phyloP scores from a whole-genome alignment of 1,284 basidiomycete genomes.

The Rhodotorula mucilaginosa region DNA sequence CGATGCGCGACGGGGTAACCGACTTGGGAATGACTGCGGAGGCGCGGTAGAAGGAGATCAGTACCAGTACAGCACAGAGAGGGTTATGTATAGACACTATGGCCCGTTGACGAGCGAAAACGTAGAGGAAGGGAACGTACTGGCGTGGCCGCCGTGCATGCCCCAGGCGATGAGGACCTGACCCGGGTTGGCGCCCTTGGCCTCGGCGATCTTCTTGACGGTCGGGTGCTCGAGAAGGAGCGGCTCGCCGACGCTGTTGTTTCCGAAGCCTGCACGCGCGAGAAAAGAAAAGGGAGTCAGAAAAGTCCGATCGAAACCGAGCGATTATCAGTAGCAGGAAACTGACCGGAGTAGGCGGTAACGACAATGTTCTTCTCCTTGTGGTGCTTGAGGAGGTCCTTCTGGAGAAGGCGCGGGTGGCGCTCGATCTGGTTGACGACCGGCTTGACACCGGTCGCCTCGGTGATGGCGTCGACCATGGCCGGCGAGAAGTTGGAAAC shows the following conservation, averaged over 20 bases:
- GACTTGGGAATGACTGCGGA: slow-evolving; percentile 50
- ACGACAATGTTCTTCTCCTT: slow-evolving; percentile 37
- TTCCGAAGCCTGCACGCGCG: slow-evolving; percentile 46
- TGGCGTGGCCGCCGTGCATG: slow-evolving; percentile 47
- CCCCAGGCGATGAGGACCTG: slow-evolving; percentile 50
- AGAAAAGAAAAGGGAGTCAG: neutral
- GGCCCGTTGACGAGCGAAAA: neutral
- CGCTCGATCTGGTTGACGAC: slow-evolving; percentile 37
- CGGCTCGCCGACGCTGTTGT: slow-evolving; percentile 43
- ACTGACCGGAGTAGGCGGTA: neutral
- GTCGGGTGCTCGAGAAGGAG: slow-evolving; percentile 46
- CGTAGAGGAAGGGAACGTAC: neutral
- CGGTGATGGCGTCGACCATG: slow-evolving; percentile 37
- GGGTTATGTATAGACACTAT: too few relatives aligned
- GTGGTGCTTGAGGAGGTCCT: slow-evolving; percentile 40
- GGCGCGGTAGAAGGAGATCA: neutral
- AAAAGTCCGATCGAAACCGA: neutral
- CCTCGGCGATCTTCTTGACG: slow-evolving; percentile 48
- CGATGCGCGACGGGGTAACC: slow-evolving; percentile 48
- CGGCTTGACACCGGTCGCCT: slow-evolving; percentile 40
- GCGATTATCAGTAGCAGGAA: too few relatives aligned
- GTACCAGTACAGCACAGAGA: neutral
- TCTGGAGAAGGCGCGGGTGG: slow-evolving; percentile 37
- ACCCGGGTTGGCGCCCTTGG: slow-evolving; percentile 31
- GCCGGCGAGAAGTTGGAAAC: slow-evolving; percentile 43